phyloP scores from a whole-genome alignment of 2,329 filamentous ascomycete genomes.

The Aspergillus amoenus region DNA sequence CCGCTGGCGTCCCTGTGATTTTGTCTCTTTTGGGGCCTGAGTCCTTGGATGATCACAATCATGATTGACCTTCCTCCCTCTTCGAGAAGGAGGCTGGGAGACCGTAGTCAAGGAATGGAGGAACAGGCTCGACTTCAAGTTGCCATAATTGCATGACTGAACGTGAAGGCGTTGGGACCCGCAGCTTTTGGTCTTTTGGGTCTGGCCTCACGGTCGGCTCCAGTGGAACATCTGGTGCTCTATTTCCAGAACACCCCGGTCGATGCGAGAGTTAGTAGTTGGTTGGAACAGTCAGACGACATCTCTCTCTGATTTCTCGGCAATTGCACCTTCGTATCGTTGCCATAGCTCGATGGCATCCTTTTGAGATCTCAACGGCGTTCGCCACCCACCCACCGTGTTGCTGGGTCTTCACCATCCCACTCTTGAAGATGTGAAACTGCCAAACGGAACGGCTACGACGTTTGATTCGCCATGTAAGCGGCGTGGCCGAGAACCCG shows the following conservation, averaged over 20 bases:
- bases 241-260: too few species aligned
- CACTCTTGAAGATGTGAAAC: not conserved
- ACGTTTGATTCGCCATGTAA: constrained; percentile 16
- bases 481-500: not conserved
- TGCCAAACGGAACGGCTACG: constrained; percentile 5
- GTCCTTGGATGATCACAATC: not conserved
- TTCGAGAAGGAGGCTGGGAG: too few species aligned
- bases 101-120: too few species aligned
- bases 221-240: not conserved
- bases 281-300: not conserved
- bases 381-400: not conserved
- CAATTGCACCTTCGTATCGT: not conserved
- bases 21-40: not conserved
- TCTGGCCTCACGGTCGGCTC: not conserved
- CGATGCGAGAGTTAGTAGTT: too few species aligned
- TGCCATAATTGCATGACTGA: not conserved
- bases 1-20: not conserved
- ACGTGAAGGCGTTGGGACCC: not conserved
- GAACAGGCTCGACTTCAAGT: too few species aligned
- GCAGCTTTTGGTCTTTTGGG: not conserved
- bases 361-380: not conserved
- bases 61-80: not conserved
- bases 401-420: not conserved
- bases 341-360: not conserved
- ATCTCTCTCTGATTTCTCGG: not conserved